Evolutionary conservation across 495 filamentous ascomycete genomes (phyloP).

Genomic region (Penicillium turbatum): DNA sequence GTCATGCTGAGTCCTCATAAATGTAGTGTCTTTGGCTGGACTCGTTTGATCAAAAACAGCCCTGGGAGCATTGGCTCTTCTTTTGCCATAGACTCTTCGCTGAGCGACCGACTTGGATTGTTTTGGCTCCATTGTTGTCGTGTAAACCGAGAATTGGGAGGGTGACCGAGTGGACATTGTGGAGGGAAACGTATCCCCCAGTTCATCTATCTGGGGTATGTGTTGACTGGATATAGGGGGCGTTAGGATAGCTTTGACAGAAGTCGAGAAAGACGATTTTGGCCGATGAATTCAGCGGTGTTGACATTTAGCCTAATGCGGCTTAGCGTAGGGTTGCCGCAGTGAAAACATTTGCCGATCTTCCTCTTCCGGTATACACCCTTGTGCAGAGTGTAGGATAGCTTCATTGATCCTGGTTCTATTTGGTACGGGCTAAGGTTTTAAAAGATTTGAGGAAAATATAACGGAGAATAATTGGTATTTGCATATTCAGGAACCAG

Average conservation of each 20-base stretch:
- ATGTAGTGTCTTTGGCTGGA: slow-evolving; percentile 19
- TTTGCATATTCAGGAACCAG: not conserved
- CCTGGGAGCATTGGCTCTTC: slow-evolving; percentile 36
- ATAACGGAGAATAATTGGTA: too few relatives aligned
- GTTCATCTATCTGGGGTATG: not conserved
- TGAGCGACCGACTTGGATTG: slow-evolving; percentile 24
- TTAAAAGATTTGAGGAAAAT: too few relatives aligned
- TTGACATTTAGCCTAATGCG: slow-evolving; percentile 29
- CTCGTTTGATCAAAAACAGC: slow-evolving; percentile 42
- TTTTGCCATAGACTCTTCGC: slow-evolving; percentile 42
- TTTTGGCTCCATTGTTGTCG: slow-evolving; percentile 17
- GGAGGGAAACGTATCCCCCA: not conserved
- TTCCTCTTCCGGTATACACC: too few relatives aligned
- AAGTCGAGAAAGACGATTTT: not conserved
- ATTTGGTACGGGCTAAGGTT: too few relatives aligned
- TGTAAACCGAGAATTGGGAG: slow-evolving; percentile 13
- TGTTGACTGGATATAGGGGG: too few relatives aligned
- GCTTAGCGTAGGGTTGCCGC: slow-evolving; percentile 27
- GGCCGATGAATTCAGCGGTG: slow-evolving; percentile 4
- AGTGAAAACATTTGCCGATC: slow-evolving; percentile 6
- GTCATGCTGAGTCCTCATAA: slow-evolving; percentile 9
- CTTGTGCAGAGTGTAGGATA: too few relatives aligned
- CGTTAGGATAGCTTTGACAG: not conserved
- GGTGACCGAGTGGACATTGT: slow-evolving; percentile 10
- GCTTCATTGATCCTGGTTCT: too few relatives aligned